Evolutionary conservation across 2,329 filamentous ascomycete genomes (phyloP).

Genomic region (Trichoderma sp.): DNA sequence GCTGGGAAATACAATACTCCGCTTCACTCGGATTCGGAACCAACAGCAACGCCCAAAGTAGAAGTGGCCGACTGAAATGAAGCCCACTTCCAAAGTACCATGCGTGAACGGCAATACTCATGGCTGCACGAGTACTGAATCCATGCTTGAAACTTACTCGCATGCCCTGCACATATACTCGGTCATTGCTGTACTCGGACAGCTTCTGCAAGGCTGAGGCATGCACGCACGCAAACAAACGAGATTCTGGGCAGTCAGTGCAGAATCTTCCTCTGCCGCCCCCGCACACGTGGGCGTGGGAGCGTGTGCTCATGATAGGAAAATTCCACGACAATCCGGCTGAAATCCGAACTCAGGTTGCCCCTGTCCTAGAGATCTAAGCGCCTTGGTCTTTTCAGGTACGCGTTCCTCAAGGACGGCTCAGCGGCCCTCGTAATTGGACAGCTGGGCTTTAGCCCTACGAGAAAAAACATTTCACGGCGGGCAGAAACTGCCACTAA

Average conservation of each 20-base stretch:
- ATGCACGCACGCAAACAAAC: not conserved
- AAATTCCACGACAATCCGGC: constrained; percentile 15
- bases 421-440: not conserved
- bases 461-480: not conserved
- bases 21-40: not conserved
- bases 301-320: not conserved
- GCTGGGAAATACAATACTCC: not conserved
- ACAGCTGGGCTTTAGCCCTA: not conserved
- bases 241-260: not conserved
- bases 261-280: not conserved
- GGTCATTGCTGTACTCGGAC: not conserved
- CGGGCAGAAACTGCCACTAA: not conserved
- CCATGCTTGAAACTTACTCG: not conserved
- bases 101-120: not conserved
- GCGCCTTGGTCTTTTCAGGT: constrained; percentile 9
- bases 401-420: not conserved
- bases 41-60: not conserved
- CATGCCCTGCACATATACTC: not conserved
- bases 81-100: constrained; percentile 7
- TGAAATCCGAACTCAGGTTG: constrained; percentile 2
- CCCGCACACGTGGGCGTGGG: not conserved
- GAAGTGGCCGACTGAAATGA: constrained; percentile 17
- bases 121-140: not conserved
- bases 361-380: constrained; percentile 16
- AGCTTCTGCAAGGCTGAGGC: not conserved